phyloP scores from a whole-genome alignment of 2,329 filamentous ascomycete genomes.

The Claviceps sorghi region DNA sequence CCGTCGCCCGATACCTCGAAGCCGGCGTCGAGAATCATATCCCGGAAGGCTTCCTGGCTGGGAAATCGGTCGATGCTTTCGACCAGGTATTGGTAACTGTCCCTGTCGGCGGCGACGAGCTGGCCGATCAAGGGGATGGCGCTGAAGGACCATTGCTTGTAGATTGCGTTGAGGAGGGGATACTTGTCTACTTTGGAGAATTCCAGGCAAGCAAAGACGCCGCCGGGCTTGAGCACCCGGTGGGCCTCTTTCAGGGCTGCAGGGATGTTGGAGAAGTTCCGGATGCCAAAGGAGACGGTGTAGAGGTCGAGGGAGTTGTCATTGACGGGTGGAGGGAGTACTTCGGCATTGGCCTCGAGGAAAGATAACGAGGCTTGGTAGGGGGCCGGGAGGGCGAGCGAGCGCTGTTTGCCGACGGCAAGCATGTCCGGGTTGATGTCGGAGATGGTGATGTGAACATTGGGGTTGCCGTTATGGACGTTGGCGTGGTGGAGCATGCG shows the following conservation, averaged over 20 bases:
- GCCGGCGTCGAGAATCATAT: constrained; percentile 71
- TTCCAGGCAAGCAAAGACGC: constrained; percentile 91
- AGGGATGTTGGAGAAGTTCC: constrained; percentile 90
- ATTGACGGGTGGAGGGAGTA: constrained; percentile 47
- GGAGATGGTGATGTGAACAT: constrained; percentile 74
- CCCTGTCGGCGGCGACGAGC: constrained; percentile 80
- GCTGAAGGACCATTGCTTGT: constrained; percentile 91
- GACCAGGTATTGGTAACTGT: constrained; percentile 96
- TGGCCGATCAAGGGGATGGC: constrained; percentile 94
- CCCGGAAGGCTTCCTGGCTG: constrained; percentile 65
- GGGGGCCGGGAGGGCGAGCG: constrained; percentile 38
- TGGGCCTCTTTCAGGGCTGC: constrained; percentile 69
- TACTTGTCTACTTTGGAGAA: constrained; percentile 74
- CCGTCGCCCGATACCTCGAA: constrained; percentile 71
- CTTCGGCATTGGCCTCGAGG: constrained; percentile 80
- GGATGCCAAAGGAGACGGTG: constrained; percentile 92
- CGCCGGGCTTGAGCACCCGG: constrained; percentile 82
- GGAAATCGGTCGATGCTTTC: constrained; percentile 96
- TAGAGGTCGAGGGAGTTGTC: constrained; percentile 76
- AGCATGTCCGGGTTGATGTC: constrained; percentile 98
- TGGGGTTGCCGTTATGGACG: constrained; percentile 55
- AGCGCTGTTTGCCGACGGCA: constrained; percentile 69
- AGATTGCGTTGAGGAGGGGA: constrained; percentile 65
- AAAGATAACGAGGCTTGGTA: constrained; percentile 52
- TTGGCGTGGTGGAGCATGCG: constrained; percentile 88